Evolutionary conservation across 345 rosid species (phyloP).

Genomic region (Pseudoturritis turrita): DNA sequence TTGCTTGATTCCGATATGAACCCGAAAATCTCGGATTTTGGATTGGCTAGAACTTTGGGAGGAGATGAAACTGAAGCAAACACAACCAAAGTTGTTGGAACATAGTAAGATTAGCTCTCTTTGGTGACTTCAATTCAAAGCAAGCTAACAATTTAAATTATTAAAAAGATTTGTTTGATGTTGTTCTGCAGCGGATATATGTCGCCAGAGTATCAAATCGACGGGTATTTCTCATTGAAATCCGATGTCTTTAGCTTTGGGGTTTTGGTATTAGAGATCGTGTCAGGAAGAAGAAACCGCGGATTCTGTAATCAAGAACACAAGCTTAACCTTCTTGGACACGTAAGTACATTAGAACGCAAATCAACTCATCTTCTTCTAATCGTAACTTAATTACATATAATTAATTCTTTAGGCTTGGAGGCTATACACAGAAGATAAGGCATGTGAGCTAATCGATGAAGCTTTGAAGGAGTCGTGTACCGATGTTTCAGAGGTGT

Average conservation of each 20-base stretch:
- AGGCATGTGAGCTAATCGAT: slow-evolving; percentile 22
- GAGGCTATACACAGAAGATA: slow-evolving; percentile 33
- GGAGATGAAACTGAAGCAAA: slow-evolving; percentile 31
- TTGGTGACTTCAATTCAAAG: not conserved
- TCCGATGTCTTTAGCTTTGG: slow-evolving; percentile 37
- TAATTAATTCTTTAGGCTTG: slow-evolving; percentile 24
- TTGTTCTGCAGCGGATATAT: slow-evolving; percentile 30
- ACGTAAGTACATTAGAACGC: slow-evolving; percentile 43
- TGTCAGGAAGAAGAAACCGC: slow-evolving; percentile 32
- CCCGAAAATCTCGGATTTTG: slow-evolving; percentile 35
- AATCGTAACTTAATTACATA: not conserved
- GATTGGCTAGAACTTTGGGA: slow-evolving; percentile 35
- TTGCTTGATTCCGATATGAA: slow-evolving; percentile 32
- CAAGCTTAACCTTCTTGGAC: slow-evolving; percentile 70
- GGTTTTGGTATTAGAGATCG: slow-evolving; percentile 29
- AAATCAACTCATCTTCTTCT: not conserved
- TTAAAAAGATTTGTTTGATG: not conserved
- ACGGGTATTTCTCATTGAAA: slow-evolving; percentile 30
- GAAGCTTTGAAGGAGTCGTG: slow-evolving; percentile 16
- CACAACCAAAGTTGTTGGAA: slow-evolving; percentile 35
- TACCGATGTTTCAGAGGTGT: slow-evolving; percentile 23
- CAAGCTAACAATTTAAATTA: not conserved
- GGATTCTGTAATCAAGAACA: slow-evolving; percentile 26
- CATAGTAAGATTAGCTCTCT: slow-evolving; percentile 24
- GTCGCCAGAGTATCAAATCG: slow-evolving; percentile 35